Base-by-base conservation (phyloP, 352 stramenopile species). In the Phytophthora chlamydospora region DNA sequence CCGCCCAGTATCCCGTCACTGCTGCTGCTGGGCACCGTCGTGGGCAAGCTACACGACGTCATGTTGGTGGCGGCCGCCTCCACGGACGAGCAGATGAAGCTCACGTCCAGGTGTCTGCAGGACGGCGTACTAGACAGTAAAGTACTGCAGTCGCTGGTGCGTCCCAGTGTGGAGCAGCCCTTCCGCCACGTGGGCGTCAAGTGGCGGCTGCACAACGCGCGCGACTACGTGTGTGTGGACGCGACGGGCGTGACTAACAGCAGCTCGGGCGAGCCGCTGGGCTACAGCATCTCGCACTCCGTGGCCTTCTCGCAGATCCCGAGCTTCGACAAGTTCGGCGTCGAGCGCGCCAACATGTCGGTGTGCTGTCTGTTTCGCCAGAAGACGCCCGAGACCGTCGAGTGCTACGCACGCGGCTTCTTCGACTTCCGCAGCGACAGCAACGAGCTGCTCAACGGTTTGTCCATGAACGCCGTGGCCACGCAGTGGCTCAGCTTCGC, bases 141-240 rank as follows among this genome's bases (percentile, higher is more conserved):
- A 54, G 68, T 91, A 56, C 53, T 91, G 65, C 70, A 81, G 48
- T 73, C 78, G 31, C 58, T 89, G 13, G 58, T 73, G 44, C 50
- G 44, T 1, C 79, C 79, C 6, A 82, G 59, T 4, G 36, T 58
- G 11, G 51, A 66, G 16, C 73, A 81, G 8, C 82, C 82, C 46
- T 89, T 91, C 62, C 62, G 72, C 4, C 69, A 81, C 40, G 57
- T 89, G 14, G 70, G 77, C 7, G 55, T 91, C 67, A 89, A 86
- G 66, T 89, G 76, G 78, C 41, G 78, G 17, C 56, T 85, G 21
- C 71, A 75, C 16, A 70, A 78, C 51, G 64, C 76, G 31, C 62
- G 73, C 33, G 80, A 89, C 66, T 78, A 81, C 38, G 71, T 89
- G 11, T 86, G 75, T 39, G 38, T 80, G 10, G 66, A 78, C 38